A percentile compares a stretch with the other conserved stretches of the same genome.
Conservation (phyloP, 2,329 filamentous ascomycete genomes). For the Dryadomyces quercivorus region DNA sequence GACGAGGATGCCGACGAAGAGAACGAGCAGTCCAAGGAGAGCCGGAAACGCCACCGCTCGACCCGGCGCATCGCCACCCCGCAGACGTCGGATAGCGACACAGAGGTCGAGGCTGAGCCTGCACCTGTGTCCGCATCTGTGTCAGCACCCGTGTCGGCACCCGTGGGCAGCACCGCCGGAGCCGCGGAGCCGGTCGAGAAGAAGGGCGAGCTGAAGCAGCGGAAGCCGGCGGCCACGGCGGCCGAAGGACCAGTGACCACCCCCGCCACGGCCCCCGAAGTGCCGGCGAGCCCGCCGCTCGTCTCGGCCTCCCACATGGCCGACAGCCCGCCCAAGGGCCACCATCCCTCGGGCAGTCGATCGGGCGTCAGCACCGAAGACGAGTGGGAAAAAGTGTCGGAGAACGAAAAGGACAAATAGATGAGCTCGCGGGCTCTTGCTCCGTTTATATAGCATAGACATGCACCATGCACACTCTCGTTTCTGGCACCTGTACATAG, state of each 20-base stretch:
- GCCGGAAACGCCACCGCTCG: conserved; percentile 1
- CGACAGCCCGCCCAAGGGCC: background rate
- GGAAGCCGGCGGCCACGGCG: background rate
- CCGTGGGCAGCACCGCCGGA: background rate
- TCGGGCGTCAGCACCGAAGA: conserved; percentile 71
- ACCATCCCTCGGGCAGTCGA: conserved; percentile 28
- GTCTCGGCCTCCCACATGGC: conserved; percentile 16
- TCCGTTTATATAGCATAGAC: no score
- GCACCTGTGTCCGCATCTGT: background rate
- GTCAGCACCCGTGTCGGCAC: background rate
- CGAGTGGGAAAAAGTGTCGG: conserved; percentile 94
- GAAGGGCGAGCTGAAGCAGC: conserved; percentile 37
- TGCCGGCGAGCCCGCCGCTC: background rate
- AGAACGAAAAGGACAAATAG: conserved; percentile 25
- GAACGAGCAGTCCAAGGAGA: conserved; percentile 13
- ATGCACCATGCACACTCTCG: no score
- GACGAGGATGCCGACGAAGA: background rate
- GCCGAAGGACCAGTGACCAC: background rate
- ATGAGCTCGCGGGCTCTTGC: no score
- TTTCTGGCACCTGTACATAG: no score
- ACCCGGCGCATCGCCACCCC: conserved; percentile 17
- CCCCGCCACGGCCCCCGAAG: no score
- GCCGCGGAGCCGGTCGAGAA: conserved; percentile 25
- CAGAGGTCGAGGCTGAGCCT: conserved; percentile 31
- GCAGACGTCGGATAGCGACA: conserved; percentile 33